Conservation (phyloP, 164 flowering plant species). For the Tetracentron sinense region DNA sequence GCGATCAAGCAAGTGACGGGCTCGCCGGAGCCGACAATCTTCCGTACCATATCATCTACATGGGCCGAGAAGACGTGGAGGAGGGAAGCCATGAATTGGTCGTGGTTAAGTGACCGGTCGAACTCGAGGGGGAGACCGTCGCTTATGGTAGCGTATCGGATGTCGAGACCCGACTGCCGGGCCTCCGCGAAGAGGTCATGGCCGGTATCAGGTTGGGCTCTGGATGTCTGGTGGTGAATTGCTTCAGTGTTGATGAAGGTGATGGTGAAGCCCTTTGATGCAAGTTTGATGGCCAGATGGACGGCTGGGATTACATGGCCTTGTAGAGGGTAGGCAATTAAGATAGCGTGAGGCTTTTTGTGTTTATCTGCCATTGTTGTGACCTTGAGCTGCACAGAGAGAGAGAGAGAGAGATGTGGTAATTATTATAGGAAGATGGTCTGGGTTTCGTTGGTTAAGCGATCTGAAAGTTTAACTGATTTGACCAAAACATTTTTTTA, state of each 20-base stretch:
- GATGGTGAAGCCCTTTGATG: no score
- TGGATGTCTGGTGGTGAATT: conserved; percentile 50
- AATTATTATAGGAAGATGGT: no score
- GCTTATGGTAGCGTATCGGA: conserved; percentile 49
- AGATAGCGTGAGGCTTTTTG: conserved; percentile 54
- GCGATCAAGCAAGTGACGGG: conserved; percentile 53
- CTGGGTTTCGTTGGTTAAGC: no score
- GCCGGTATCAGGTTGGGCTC: conserved; percentile 20
- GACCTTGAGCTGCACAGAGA: no score
- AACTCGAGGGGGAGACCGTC: conserved; percentile 74
- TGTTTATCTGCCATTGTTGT: conserved; percentile 13
- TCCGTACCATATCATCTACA: conserved; percentile 44
- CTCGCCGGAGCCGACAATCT: conserved; percentile 20
- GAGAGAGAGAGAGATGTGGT: no score
- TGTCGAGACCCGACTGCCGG: conserved; percentile 57
- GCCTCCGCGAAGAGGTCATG: conserved; percentile 47
- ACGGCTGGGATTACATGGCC: conserved; percentile 78
- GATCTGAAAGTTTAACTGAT: no score
- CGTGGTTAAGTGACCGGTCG: conserved; percentile 70
- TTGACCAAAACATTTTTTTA: no score
- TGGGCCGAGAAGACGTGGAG: conserved; percentile 62
- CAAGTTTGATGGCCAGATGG: conserved; percentile 65
- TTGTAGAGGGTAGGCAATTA: conserved; percentile 67
- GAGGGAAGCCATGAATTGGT: conserved; percentile 54
- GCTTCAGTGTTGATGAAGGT: conserved; percentile 63